Conservation (phyloP, 305 asterid genomes). For the Rubia tinctorum region DNA sequence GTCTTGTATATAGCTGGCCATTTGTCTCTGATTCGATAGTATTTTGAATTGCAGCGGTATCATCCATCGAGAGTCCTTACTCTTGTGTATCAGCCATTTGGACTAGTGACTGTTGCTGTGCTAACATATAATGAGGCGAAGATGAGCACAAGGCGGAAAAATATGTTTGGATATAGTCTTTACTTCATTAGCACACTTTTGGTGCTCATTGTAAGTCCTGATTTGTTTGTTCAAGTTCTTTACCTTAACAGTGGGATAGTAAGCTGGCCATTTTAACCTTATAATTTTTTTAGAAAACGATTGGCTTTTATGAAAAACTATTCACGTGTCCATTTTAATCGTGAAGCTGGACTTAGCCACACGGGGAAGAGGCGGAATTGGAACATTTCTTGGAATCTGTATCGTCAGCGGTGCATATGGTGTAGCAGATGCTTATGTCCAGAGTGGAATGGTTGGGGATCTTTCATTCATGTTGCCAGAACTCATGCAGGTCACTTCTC, state of each 20-base stretch:
- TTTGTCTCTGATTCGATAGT: too few species aligned
- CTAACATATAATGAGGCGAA: slow-evolving; percentile 43
- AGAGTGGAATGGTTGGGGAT: slow-evolving; percentile 49
- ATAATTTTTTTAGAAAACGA: too few species aligned
- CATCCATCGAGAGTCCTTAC: slow-evolving; percentile 51
- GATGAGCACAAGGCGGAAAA: slow-evolving; percentile 38
- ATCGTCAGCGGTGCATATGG: slow-evolving; percentile 37
- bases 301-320: too few species aligned
- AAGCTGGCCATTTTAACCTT: too few species aligned
- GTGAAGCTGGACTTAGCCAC: slow-evolving; percentile 53
- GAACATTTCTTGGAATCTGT: slow-evolving; percentile 35
- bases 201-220: slow-evolving; percentile 39
- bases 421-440: slow-evolving; percentile 43
- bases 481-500: slow-evolving; percentile 41
- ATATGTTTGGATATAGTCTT: slow-evolving; percentile 36
- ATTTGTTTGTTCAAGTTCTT: not conserved
- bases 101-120: slow-evolving; percentile 37
- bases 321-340: too few species aligned
- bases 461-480: slow-evolving; percentile 39
- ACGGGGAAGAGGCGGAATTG: slow-evolving; percentile 41
- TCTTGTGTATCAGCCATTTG: slow-evolving; percentile 52
- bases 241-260: too few species aligned
- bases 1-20: too few species aligned
- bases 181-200: slow-evolving; percentile 32
- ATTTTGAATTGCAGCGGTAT: slow-evolving; percentile 25